Evolutionary conservation across 805 yeast species (phyloP).

Genomic region (Suhomyces sp.): DNA sequence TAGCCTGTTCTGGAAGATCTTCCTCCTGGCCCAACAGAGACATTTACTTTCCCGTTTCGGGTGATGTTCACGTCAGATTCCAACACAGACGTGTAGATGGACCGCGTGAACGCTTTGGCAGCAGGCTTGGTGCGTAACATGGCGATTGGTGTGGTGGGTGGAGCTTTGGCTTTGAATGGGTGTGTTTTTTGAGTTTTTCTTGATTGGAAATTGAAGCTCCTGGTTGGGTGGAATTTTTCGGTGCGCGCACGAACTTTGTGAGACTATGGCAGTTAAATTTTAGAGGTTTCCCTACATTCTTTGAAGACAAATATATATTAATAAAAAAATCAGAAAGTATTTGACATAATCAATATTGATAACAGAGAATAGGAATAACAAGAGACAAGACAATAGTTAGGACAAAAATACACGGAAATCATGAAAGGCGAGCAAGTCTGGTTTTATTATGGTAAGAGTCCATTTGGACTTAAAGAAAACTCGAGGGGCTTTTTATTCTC

Average conservation of each 20-base stretch:
- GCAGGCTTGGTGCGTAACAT: conserved; percentile 14
- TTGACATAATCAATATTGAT: conserved; percentile 3
- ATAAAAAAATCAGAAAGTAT: conserved; percentile 3
- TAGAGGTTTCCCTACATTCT: too few relatives aligned
- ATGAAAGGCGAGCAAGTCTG: conserved; percentile 2
- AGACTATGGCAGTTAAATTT: too few relatives aligned
- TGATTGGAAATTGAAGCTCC: conserved; percentile 20
- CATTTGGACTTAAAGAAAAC: not conserved
- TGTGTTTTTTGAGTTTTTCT: conserved; percentile 5
- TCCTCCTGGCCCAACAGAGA: conserved; percentile 77
- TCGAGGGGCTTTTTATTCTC: too few relatives aligned
- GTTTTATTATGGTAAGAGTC: conserved; percentile 3
- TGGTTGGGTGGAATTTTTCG: conserved; percentile 30
- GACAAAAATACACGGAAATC: conserved; percentile 1
- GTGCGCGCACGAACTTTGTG: conserved; percentile 8
- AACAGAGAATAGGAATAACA: conserved; percentile 4
- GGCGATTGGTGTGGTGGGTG: conserved; percentile 1
- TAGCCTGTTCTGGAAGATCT: conserved; percentile 83
- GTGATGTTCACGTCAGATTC: conserved; percentile 70
- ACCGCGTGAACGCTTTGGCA: conserved; percentile 18
- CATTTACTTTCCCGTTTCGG: conserved; percentile 68
- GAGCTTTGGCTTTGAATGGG: not conserved
- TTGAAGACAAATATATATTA: conserved; percentile 4
- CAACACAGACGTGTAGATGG: conserved; percentile 41
- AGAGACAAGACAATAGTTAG: conserved; percentile 1